Evolutionary conservation across 2,329 filamentous ascomycete genomes (phyloP).

Genomic region (Rutstroemia sp.): DNA sequence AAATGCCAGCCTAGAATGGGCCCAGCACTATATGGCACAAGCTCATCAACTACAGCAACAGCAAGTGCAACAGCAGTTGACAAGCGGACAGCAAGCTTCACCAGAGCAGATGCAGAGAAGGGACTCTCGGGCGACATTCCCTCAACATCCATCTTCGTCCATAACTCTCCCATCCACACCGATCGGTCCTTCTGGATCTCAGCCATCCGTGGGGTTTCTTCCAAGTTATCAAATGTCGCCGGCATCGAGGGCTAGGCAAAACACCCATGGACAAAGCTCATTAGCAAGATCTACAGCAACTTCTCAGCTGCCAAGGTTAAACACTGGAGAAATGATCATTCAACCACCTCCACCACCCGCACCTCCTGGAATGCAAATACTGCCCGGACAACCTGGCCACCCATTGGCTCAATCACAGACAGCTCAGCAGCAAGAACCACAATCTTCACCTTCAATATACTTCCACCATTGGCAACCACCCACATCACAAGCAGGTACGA

Average conservation of each 20-base stretch:
- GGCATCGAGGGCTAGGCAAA: slow-evolving; percentile 25
- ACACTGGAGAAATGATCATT: slow-evolving; percentile 35
- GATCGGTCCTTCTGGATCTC: slow-evolving; percentile 18
- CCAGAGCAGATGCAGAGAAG: slow-evolving; percentile 47
- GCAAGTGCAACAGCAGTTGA: slow-evolving; percentile 31
- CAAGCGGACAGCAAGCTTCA: slow-evolving; percentile 41
- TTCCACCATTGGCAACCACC: slow-evolving; percentile 94
- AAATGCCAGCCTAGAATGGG: slow-evolving; percentile 57
- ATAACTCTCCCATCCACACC: slow-evolving; percentile 28
- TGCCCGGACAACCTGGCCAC: slow-evolving; percentile 36
- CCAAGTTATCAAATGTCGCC: slow-evolving; percentile 30
- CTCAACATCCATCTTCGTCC: slow-evolving; percentile 19
- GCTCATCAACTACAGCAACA: slow-evolving; percentile 40
- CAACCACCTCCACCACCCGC: slow-evolving; percentile 30
- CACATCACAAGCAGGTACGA: slow-evolving; percentile 48
- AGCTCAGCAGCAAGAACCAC: slow-evolving; percentile 43
- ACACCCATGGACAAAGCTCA: slow-evolving; percentile 18
- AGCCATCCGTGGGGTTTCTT: slow-evolving; percentile 22
- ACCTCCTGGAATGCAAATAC: slow-evolving; percentile 35
- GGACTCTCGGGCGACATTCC: slow-evolving; percentile 37
- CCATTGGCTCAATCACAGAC: slow-evolving; percentile 46
- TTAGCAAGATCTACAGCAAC: slow-evolving; percentile 25
- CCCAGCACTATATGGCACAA: slow-evolving; percentile 57
- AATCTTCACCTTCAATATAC: slow-evolving; percentile 67
- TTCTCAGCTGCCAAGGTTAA: slow-evolving; percentile 34